phyloP scores from a whole-genome alignment of 2,329 filamentous ascomycete genomes.

The Penicillium crustosum region DNA sequence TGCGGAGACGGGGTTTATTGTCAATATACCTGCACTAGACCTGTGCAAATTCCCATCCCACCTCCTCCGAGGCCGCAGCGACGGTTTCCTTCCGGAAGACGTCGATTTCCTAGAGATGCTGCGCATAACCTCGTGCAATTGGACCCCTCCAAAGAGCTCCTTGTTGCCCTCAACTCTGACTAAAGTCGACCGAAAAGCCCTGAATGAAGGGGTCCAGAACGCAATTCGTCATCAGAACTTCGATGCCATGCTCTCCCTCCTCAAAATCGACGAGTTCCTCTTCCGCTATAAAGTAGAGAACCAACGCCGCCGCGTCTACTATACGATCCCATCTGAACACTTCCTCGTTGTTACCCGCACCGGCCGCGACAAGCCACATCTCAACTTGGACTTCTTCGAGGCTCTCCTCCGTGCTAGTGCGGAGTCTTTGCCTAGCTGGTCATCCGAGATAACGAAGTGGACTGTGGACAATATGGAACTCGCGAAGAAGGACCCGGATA shows the following conservation, averaged over 20 bases:
- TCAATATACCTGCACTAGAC: constrained; percentile 21
- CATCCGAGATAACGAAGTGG: constrained; percentile 40
- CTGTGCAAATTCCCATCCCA: constrained; percentile 29
- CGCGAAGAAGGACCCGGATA: not conserved
- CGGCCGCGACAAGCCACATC: constrained; percentile 20
- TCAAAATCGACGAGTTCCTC: constrained; percentile 41
- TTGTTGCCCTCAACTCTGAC: not conserved
- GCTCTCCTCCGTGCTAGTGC: constrained; percentile 40
- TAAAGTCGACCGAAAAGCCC: constrained; percentile 30
- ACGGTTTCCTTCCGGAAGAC: constrained; percentile 33
- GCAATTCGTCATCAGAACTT: constrained; percentile 39
- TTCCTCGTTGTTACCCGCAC: constrained; percentile 34
- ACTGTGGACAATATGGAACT: constrained; percentile 26
- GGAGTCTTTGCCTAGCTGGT: constrained; percentile 39
- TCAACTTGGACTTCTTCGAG: constrained; percentile 30
- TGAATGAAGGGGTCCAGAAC: constrained; percentile 43
- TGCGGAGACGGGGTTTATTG: constrained; percentile 6
- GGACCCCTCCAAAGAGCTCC: not conserved
- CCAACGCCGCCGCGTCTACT: constrained; percentile 9
- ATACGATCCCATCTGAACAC: constrained; percentile 35
- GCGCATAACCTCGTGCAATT: constrained; percentile 30
- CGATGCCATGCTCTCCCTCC: constrained; percentile 34
- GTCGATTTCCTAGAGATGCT: constrained; percentile 39
- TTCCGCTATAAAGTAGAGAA: constrained; percentile 18
- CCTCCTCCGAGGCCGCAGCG: constrained; percentile 29